These are phyloP conservation scores for Hygrophila difformis DNA, from an alignment of 257 asterid genomes.

Conservation along the genomic window DNA sequence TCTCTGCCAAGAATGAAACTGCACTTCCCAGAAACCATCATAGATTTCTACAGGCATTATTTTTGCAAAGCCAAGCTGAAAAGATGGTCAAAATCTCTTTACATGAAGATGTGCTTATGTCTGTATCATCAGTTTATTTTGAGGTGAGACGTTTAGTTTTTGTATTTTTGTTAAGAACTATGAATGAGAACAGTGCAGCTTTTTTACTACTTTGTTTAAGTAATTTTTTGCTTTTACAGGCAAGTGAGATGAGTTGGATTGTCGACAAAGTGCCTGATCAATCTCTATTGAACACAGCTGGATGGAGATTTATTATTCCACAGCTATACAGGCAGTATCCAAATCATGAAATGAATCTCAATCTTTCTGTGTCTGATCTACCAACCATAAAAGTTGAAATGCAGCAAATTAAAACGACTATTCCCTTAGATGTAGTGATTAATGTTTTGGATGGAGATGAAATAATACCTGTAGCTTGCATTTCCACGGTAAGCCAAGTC, in stretches of 20 bases:
- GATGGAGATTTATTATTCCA: conserved; percentile 82
- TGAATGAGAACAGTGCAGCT: neutral
- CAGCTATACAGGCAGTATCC: conserved; percentile 81
- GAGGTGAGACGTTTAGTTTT: conserved; percentile 63
- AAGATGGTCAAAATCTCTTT: conserved; percentile 61
- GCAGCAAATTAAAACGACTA: conserved; percentile 30
- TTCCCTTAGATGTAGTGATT: conserved; percentile 54
- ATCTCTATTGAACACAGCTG: conserved; percentile 74
- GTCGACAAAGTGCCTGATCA: conserved; percentile 68
- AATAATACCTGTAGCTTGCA: conserved; percentile 63
- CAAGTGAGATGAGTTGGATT: conserved; percentile 62
- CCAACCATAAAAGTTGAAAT: conserved; percentile 50
- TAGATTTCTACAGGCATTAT: conserved; percentile 23
- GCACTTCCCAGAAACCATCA: conserved; percentile 20
- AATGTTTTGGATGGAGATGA: conserved; percentile 52
- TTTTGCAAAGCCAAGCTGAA: conserved; percentile 34
- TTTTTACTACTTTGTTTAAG: neutral
- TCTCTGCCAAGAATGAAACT: conserved; percentile 34
- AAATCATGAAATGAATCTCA: conserved; percentile 56
- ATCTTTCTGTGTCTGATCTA: conserved; percentile 48
- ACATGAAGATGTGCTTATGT: conserved; percentile 67
- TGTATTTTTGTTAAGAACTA: neutral
- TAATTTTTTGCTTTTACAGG: conserved; percentile 33
- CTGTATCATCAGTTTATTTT: conserved; percentile 67
- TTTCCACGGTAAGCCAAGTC: conserved; percentile 54